Evolutionary conservation across 2,329 filamentous ascomycete species (phyloP).

Genomic region (Triangularia verruculosa): DNA sequence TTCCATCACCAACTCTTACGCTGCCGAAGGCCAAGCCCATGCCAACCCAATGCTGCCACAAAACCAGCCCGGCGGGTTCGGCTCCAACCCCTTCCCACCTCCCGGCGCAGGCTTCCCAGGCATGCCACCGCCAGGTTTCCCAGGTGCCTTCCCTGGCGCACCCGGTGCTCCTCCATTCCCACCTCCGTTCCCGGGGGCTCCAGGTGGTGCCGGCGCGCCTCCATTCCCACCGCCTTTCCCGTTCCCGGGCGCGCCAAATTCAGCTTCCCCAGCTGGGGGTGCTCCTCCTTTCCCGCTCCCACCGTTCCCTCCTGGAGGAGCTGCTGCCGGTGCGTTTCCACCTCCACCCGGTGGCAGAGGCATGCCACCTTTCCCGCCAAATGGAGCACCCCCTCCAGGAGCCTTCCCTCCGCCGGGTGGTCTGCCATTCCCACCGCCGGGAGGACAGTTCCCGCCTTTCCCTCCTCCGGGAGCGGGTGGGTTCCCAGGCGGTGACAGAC

Average conservation of each 20-base stretch:
- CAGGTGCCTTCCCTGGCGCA: constrained; percentile 14
- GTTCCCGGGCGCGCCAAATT: not conserved
- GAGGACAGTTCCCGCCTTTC: not conserved
- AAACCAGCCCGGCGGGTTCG: constrained; percentile 59
- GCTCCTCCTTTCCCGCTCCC: constrained; percentile 10
- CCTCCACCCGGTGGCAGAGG: not conserved
- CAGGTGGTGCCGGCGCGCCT: not conserved
- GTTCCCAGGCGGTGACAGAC: not conserved
- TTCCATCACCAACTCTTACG: constrained; percentile 93
- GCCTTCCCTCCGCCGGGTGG: not conserved
- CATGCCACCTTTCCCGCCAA: not conserved
- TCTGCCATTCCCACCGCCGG: not conserved
- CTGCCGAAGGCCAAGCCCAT: constrained; percentile 83
- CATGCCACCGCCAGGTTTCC: constrained; percentile 24
- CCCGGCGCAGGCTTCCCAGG: constrained; percentile 42
- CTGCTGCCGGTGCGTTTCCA: constrained; percentile 9
- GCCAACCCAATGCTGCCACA: constrained; percentile 79
- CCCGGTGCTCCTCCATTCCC: constrained; percentile 3
- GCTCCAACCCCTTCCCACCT: constrained; percentile 49
- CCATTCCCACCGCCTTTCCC: not conserved
- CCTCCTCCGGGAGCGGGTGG: not conserved
- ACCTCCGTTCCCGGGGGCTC: constrained; percentile 16
- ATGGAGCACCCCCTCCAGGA: not conserved
- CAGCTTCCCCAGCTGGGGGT: not conserved
- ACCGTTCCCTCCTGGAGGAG: not conserved